A percentile compares a stretch with the other conserved stretches of the same genome.
Conservation (phyloP, 495 filamentous ascomycete genomes). For the Penicillium goetzii region DNA sequence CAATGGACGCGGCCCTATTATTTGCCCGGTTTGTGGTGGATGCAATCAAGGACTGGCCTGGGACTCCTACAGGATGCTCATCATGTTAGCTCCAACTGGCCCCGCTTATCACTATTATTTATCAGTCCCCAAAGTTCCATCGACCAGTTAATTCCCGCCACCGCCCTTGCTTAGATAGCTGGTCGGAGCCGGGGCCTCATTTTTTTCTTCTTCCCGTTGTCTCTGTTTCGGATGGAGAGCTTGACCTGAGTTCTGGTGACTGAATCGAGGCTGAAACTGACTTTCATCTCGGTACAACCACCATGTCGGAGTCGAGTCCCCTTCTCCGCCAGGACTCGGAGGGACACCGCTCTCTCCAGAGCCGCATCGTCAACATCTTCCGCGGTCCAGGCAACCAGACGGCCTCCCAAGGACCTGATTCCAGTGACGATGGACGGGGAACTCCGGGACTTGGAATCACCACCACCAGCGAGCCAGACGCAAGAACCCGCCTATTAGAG, state of each 20-base stretch:
- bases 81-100: conserved; percentile 5
- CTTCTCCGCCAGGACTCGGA: conserved; percentile 29
- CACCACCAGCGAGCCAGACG: conserved; percentile 29
- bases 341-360: conserved; percentile 38
- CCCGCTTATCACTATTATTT: conserved; percentile 17
- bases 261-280: conserved; percentile 5
- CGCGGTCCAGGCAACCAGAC: conserved; percentile 24
- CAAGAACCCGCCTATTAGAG: conserved; percentile 43
- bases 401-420: conserved; percentile 3
- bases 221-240: conserved; percentile 11
- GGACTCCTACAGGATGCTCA: neutral
- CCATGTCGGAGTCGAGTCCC: conserved; percentile 38
- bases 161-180: conserved; percentile 30
- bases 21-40: neutral
- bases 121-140: conserved; percentile 16
- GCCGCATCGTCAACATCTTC: conserved; percentile 44
- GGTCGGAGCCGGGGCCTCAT: conserved; percentile 1
- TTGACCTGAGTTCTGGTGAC: neutral
- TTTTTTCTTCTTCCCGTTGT: neutral
- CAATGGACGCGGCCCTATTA: neutral
- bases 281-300: conserved; percentile 4
- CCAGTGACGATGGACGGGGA: conserved; percentile 13
- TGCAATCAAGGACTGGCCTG: neutral
- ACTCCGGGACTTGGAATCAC: conserved; percentile 22
- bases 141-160: conserved; percentile 6